These are phyloP conservation scores for Lipomyces kockii DNA, from an alignment of 805 yeast species.

Conservation along the genomic window DNA sequence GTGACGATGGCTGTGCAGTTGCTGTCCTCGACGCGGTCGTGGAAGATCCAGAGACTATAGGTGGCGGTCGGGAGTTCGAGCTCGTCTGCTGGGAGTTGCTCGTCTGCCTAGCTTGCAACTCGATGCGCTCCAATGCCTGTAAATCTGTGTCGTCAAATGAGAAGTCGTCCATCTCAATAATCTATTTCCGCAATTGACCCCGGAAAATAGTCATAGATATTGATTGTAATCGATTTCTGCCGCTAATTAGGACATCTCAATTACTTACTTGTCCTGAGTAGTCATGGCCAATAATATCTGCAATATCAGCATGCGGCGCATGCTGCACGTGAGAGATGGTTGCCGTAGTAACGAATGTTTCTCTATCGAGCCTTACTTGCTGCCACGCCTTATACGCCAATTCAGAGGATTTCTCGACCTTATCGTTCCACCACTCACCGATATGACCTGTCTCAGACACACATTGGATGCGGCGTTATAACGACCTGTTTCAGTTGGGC, in stretches of 20 bases:
- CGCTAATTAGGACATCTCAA: too few relatives aligned
- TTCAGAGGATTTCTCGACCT: background rate
- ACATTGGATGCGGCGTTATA: background rate
- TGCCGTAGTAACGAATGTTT: background rate
- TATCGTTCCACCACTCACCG: background rate
- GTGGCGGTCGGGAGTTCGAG: background rate
- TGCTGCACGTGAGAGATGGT: background rate
- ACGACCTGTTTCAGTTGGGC: background rate
- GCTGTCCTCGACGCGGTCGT: background rate
- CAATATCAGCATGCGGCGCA: background rate
- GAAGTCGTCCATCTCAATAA: conserved; percentile 5
- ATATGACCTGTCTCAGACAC: background rate
- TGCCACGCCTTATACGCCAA: background rate
- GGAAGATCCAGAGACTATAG: background rate
- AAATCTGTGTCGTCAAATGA: conserved; percentile 6
- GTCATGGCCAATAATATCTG: too few relatives aligned
- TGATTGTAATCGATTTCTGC: too few relatives aligned
- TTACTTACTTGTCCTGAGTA: background rate
- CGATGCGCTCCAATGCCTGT: conserved; percentile 4
- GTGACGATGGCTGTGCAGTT: background rate
- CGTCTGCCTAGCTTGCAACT: background rate
- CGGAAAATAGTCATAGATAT: background rate
- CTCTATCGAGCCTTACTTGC: background rate
- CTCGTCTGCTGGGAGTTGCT: background rate
- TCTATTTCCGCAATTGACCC: background rate